Evolutionary conservation across 1,284 basidiomycete genomes (phyloP).

Genomic region (Cryptococcus sp.): DNA sequence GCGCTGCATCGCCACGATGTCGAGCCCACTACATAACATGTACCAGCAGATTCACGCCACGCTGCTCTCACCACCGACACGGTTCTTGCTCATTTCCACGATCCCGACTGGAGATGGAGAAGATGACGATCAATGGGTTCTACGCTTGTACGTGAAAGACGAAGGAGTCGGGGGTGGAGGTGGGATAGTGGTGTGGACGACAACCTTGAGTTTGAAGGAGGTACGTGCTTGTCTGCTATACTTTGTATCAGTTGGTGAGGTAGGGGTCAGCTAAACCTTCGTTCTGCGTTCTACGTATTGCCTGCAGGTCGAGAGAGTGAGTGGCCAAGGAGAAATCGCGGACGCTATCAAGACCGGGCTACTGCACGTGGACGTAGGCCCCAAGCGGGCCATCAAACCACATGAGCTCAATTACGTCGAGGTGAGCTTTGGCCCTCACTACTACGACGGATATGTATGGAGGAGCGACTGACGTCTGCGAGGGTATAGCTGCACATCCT

Average conservation of each 20-base stretch:
- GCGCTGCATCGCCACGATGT: not conserved
- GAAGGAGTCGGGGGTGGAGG: not conserved
- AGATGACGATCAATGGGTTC: not conserved
- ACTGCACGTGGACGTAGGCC: constrained; percentile 23
- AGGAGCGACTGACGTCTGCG: not conserved
- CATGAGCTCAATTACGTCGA: constrained; percentile 4
- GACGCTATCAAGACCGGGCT: constrained; percentile 26
- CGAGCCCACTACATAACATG: not conserved
- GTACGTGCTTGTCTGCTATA: too few species aligned
- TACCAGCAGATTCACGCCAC: constrained; percentile 11
- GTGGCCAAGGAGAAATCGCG: constrained; percentile 6
- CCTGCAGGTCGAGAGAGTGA: too few species aligned
- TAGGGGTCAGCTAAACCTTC: not conserved
- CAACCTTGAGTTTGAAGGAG: too few species aligned
- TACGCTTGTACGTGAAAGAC: constrained; percentile 2
- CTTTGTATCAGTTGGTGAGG: too few species aligned
- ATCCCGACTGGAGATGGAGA: not conserved
- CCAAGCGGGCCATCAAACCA: constrained; percentile 4
- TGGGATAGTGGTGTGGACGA: too few species aligned
- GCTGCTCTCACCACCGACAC: constrained; percentile 10
- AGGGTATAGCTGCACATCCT: constrained; percentile 14
- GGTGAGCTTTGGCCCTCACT: constrained; percentile 10
- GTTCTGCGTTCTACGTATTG: too few species aligned
- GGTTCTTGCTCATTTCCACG: constrained; percentile 10
- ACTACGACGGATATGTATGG: not conserved